These are phyloP conservation scores for Lachnellula occidentalis DNA, from an alignment of 2,329 filamentous ascomycete genomes.

Conservation along the genomic window DNA sequence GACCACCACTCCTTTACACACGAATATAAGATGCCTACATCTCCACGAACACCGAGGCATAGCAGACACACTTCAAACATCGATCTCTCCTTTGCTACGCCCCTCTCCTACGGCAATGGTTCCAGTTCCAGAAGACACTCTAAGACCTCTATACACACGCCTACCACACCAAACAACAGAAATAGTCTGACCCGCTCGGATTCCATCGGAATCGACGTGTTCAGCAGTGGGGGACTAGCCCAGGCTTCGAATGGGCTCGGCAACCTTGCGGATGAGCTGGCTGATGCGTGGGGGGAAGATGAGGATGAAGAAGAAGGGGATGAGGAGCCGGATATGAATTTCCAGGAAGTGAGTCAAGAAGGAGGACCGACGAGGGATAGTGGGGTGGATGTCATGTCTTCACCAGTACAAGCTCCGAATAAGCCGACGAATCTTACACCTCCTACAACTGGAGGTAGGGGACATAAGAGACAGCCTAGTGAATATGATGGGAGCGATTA, in stretches of 20 bases:
- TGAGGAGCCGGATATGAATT: conserved; percentile 40
- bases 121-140: conserved; percentile 23
- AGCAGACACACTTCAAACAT: conserved; percentile 53
- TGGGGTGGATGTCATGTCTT: conserved; percentile 29
- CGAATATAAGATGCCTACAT: conserved; percentile 36
- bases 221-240: conserved; percentile 35
- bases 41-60: conserved; percentile 52
- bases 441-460: conserved; percentile 14
- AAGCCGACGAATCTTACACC: conserved; percentile 22
- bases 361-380: conserved; percentile 32
- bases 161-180: conserved; percentile 21
- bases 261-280: conserved; percentile 76
- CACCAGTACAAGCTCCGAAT: conserved; percentile 14
- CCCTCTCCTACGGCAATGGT: conserved; percentile 20
- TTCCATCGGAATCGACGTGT: conserved; percentile 25
- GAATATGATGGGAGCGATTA: conserved; percentile 71
- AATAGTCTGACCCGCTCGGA: conserved; percentile 22
- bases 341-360: conserved; percentile 29
- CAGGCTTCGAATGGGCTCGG: conserved; percentile 55
- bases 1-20: conserved; percentile 13
- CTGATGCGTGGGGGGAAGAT: conserved; percentile 64
- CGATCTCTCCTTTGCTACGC: conserved; percentile 37
- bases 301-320: conserved; percentile 53
- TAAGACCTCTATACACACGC: conserved; percentile 28
- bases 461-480: conserved; percentile 48